A percentile compares a stretch with the other conserved stretches of the same genome.
Conservation (phyloP, 768 basidiomycete species). For the Boletus vinaceobasis region DNA sequence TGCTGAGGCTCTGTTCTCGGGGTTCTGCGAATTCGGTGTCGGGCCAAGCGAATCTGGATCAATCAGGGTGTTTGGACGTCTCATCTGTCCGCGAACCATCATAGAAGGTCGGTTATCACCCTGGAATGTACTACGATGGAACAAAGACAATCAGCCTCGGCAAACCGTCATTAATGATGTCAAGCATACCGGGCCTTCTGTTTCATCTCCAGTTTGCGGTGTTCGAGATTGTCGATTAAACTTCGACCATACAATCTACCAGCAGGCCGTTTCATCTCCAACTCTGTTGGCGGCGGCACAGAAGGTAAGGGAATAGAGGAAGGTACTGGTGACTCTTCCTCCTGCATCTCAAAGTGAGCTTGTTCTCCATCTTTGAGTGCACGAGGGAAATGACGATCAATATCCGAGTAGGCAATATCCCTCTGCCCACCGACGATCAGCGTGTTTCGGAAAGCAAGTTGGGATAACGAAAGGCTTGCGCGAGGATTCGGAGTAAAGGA, state of each 20-base stretch:
- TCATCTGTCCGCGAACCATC: slow-evolving; percentile 70
- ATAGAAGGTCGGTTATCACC: slow-evolving; percentile 90
- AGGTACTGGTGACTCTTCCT: slow-evolving; percentile 35
- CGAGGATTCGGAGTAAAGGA: slow-evolving; percentile 80
- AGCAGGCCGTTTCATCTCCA: slow-evolving; percentile 47
- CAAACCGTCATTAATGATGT: not conserved
- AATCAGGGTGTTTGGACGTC: slow-evolving; percentile 66
- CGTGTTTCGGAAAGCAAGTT: slow-evolving; percentile 83
- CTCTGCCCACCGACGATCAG: slow-evolving; percentile 66
- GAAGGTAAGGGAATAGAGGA: slow-evolving; percentile 30
- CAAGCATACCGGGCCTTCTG: slow-evolving; percentile 73
- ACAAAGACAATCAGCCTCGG: slow-evolving; percentile 5
- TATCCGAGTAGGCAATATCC: slow-evolving; percentile 59
- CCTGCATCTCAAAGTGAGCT: slow-evolving; percentile 45
- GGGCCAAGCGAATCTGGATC: slow-evolving; percentile 59
- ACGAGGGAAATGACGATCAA: slow-evolving; percentile 59
- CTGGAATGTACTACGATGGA: slow-evolving; percentile 63
- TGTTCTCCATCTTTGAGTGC: slow-evolving; percentile 80
- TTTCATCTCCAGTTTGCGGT: slow-evolving; percentile 77
- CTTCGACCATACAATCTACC: slow-evolving; percentile 86
- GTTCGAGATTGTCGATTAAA: slow-evolving; percentile 87
- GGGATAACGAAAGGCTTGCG: slow-evolving; percentile 67
- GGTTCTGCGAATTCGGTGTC: slow-evolving; percentile 45
- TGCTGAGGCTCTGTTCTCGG: slow-evolving; percentile 41
- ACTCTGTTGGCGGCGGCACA: slow-evolving; percentile 31